Conservation (phyloP, 805 yeast genomes). For the Spathaspora hagerdaliae region DNA sequence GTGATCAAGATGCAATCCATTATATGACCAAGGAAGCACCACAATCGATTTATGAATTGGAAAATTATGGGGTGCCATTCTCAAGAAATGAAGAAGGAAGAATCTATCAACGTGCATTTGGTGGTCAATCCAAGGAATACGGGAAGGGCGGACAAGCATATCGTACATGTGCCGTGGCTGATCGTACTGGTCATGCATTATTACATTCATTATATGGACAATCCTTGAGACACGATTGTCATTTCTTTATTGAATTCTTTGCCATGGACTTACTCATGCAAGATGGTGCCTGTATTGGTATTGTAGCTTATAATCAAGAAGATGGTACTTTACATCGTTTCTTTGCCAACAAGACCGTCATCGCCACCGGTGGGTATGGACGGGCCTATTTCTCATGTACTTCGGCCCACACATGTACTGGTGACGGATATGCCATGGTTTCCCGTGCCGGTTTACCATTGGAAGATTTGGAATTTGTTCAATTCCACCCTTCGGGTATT, state of each 20-base stretch:
- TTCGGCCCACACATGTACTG: slow-evolving; percentile 99
- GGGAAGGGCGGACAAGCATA: slow-evolving; percentile 99
- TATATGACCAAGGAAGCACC: slow-evolving; percentile 99
- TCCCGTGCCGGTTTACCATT: slow-evolving; percentile 97
- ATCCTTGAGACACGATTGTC: slow-evolving; percentile 94
- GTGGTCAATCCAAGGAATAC: slow-evolving; percentile 93
- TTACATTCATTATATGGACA: slow-evolving; percentile 96
- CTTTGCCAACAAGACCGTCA: slow-evolving; percentile 93
- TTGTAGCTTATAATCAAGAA: slow-evolving; percentile 96
- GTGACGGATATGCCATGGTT: slow-evolving; percentile 99
- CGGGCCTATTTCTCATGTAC: slow-evolving; percentile 99
- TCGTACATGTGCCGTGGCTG: slow-evolving; percentile 99
- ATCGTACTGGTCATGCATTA: slow-evolving; percentile 97
- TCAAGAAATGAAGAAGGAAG: slow-evolving; percentile 96
- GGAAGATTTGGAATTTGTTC: slow-evolving; percentile 96
- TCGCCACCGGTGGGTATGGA: slow-evolving; percentile 99
- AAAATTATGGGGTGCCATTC: slow-evolving; percentile 98
- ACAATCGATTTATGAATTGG: slow-evolving; percentile 90
- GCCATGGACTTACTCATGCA: slow-evolving; percentile 94
- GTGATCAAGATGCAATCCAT: slow-evolving; percentile 99
- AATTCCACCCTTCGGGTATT: slow-evolving; percentile 99
- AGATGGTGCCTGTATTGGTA: slow-evolving; percentile 95
- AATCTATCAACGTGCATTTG: slow-evolving; percentile 98
- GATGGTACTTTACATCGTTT: slow-evolving; percentile 98
- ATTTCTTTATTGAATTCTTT: slow-evolving; percentile 95